A percentile compares a stretch with the other conserved stretches of the same genome.
These are phyloP conservation scores for Leccinum solheimii DNA, from an alignment of 1,284 basidiomycete genomes.

Conservation along the genomic window DNA sequence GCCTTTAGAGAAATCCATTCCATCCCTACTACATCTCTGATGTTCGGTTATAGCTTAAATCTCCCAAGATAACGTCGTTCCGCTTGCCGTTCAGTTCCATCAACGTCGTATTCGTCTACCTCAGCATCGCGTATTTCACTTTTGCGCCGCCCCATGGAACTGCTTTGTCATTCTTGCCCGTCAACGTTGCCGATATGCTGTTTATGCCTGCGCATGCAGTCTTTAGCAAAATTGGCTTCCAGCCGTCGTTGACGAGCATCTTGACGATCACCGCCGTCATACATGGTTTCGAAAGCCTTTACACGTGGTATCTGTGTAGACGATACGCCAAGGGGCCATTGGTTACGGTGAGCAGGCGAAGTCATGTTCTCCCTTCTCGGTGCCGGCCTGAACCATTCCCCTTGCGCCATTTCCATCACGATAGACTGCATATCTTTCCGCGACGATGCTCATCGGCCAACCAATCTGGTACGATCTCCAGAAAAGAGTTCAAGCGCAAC, in stretches of 20 bases:
- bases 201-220: conserved; percentile 24
- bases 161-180: conserved; percentile 30
- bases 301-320: conserved; percentile 52
- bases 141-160: conserved; percentile 38
- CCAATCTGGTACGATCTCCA: conserved; percentile 50
- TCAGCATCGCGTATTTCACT: conserved; percentile 39
- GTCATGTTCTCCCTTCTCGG: neutral
- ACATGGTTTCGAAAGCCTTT: conserved; percentile 56
- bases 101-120: neutral
- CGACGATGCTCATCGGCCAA: conserved; percentile 47
- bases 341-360: conserved; percentile 50
- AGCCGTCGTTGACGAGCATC: conserved; percentile 6
- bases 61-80: conserved; percentile 62
- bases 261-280: conserved; percentile 21
- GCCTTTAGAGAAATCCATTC: neutral
- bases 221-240: conserved; percentile 21
- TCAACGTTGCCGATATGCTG: conserved; percentile 25
- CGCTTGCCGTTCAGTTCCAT: conserved; percentile 38
- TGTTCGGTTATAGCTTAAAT: conserved; percentile 48
- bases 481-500: conserved; percentile 57
- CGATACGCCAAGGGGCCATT: conserved; percentile 55
- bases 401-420: neutral
- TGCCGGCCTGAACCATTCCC: conserved; percentile 4
- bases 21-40: neutral
- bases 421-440: conserved; percentile 52